Percentiles rank a stretch among this genome's conserved stretches.
These are phyloP conservation scores for Amaranthus palmeri DNA, from an alignment of 148 eudicot species.

Conservation along the genomic window DNA sequence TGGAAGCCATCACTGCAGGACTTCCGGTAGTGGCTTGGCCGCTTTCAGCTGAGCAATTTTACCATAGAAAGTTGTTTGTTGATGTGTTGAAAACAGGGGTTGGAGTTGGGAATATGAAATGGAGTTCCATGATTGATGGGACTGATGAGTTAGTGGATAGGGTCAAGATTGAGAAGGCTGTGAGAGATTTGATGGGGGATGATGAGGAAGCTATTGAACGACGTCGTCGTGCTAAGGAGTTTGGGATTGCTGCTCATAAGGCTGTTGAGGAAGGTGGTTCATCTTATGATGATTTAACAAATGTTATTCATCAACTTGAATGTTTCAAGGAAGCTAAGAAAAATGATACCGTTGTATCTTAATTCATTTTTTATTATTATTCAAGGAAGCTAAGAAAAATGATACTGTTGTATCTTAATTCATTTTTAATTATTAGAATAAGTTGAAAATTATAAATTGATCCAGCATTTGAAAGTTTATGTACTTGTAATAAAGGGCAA, in stretches of 20 bases:
- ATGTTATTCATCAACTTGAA: slow-evolving; percentile 12
- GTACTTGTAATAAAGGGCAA: too few relatives aligned
- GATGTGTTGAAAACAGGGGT: slow-evolving; percentile 17
- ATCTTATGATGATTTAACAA: slow-evolving; percentile 11
- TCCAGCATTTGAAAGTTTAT: too few relatives aligned
- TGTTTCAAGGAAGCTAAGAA: too few relatives aligned
- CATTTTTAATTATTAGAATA: too few relatives aligned
- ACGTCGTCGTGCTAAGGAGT: background rate
- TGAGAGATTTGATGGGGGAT: slow-evolving; percentile 16
- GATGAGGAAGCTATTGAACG: slow-evolving; percentile 9
- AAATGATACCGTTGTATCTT: too few relatives aligned
- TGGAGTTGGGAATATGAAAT: slow-evolving; percentile 18
- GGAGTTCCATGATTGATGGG: background rate
- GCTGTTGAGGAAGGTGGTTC: slow-evolving; percentile 18
- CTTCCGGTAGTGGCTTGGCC: slow-evolving; percentile 20
- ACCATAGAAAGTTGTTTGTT: slow-evolving; percentile 4
- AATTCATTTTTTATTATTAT: too few relatives aligned
- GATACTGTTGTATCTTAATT: too few relatives aligned
- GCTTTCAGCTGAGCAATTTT: slow-evolving; percentile 16
- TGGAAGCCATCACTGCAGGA: slow-evolving; percentile 2
- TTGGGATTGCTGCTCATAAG: background rate
- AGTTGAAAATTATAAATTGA: too few relatives aligned
- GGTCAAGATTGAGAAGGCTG: slow-evolving; percentile 3
- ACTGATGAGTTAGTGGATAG: background rate
- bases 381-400: too few relatives aligned